Base-by-base conservation (phyloP, 179 eudicot species). In the Spinacia oleracea region DNA sequence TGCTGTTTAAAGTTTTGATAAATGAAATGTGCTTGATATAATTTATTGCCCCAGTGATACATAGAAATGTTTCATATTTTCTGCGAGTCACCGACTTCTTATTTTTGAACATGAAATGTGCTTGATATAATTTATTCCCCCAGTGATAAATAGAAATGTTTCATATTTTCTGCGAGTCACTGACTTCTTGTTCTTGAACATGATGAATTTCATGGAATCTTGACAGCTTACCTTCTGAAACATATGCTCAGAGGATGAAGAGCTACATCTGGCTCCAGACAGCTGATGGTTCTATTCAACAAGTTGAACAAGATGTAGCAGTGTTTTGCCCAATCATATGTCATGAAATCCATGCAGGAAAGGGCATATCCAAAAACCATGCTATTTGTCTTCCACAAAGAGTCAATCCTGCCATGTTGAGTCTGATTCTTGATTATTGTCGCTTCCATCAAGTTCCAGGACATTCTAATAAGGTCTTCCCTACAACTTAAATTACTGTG, bases 381-480 rank as follows among this genome's bases (percentile, higher is more conserved):
- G 91, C 98, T 38, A 91, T 94, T 77, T 86, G 91, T 71, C 93
- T 94, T 77, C 98, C 98, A 56, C 82, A 89, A 76, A 86, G 92
- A 81, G 96, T 94, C 45, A 92, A 82, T 87, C 91, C 94, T 31
- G 85, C 90, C n/a, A 87, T 85, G 85, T 72, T 91, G 83, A 90
- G 96, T 87, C 80, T 91, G 76, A 88, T 94, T 79, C 88, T 94
- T 84, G 98, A 92, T 82, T 94, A 92, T 76, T 94, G 98, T 73
- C 89, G 94, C 71, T 94, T 94, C 75, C 97, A 94, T 87, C 97
- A 90, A 91, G 91, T 88, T 77, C 87, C 91, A 27, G 98, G 97
- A 64, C 97, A 83, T 81, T 92, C 96, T 72, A 90, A 91, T 86
- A 94, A 94, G 98, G 98, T 94, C 71, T 79, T 71, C 7, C 48